Base-by-base conservation (phyloP, 2,329 filamentous ascomycete species). In the Trichoderma breve region DNA sequence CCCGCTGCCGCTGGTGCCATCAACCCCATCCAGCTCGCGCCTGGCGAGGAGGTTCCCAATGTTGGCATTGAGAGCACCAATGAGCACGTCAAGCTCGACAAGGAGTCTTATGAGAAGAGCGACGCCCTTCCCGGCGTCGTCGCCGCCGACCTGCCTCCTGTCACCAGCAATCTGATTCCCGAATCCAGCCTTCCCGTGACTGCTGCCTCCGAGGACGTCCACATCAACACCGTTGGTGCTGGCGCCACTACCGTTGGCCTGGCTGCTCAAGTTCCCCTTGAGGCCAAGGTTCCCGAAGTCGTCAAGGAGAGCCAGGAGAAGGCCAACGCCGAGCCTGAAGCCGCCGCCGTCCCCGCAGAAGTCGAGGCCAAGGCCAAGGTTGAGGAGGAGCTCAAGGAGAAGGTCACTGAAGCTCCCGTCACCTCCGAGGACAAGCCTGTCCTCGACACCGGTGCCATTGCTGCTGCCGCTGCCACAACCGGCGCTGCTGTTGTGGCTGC, bases 61-160 rank as follows among this genome's bases (percentile, higher is more conserved):
- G 87, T 94, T 76, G 90, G 90, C 62, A 82, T 86, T 66, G 92
- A 93, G 80, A 91, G 91, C 75, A 84, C 89, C 76, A 91, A 93
- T 80, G 84, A 84, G 73, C 91, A 94, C 65, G 88, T 97, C 78
- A 89, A 91, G 78, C 88, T 93, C 24, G 95, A 98, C 80, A 88
- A 94, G 81, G 93, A 90, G 76, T 95, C 93, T 1, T 98, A 98
- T 82, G 92, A 97, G 81, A 93, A 93, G 81, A 90, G 91, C 74
- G 92, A 92, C 78, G 87, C 90, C 71, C 81, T 90, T 55, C 85
- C 87, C 65, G 87, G 87, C 75, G 77, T 84, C 68, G 81, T 83
- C 75, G 47, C 62, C 66, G 62, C 64, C 24, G 71, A 69, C 12
- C 79, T 91, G 43, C 88, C 89, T 34, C 84, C 86, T 11, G 82